phyloP scores from a whole-genome alignment of 1,139 yeast genomes.

The Suhomyces guaymorum region DNA sequence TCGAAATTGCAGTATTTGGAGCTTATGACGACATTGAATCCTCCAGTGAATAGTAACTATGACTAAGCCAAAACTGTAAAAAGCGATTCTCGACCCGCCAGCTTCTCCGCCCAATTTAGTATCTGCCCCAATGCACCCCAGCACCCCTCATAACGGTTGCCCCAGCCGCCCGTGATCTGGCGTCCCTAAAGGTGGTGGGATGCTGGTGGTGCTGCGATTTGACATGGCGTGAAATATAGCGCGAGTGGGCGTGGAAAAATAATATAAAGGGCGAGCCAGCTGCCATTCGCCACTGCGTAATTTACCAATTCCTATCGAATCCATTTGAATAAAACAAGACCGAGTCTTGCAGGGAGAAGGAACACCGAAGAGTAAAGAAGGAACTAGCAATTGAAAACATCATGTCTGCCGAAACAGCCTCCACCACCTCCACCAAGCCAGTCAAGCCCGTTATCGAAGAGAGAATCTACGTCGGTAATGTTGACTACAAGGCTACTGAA shows the following conservation, averaged over 20 bases:
- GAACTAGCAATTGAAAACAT: slow-evolving; percentile 7
- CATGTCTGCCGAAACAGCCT: slow-evolving; percentile 10
- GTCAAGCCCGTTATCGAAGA: slow-evolving; percentile 38
- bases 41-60: no score
- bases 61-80: no score
- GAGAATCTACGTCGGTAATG: slow-evolving; percentile 51
- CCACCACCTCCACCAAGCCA: slow-evolving; percentile 4
- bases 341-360: slow-evolving; percentile 12
- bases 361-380: slow-evolving; percentile 10
- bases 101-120: no score
- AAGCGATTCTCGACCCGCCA: no score
- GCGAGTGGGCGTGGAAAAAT: slow-evolving; percentile 7
- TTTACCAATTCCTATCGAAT: slow-evolving; percentile 8
- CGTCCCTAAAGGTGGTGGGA: no score
- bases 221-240: background rate
- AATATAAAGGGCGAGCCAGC: slow-evolving; percentile 11
- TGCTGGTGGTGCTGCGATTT: slow-evolving; percentile 1
- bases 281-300: slow-evolving; percentile 6
- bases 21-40: no score
- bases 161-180: no score
- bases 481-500: slow-evolving; percentile 55
- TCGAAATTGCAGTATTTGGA: no score
- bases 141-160: no score
- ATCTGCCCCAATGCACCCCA: no score
- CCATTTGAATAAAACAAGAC: slow-evolving; percentile 10